Base-by-base conservation (phyloP, 2,329 filamentous ascomycete genomes). In the Fusarium sp. region DNA sequence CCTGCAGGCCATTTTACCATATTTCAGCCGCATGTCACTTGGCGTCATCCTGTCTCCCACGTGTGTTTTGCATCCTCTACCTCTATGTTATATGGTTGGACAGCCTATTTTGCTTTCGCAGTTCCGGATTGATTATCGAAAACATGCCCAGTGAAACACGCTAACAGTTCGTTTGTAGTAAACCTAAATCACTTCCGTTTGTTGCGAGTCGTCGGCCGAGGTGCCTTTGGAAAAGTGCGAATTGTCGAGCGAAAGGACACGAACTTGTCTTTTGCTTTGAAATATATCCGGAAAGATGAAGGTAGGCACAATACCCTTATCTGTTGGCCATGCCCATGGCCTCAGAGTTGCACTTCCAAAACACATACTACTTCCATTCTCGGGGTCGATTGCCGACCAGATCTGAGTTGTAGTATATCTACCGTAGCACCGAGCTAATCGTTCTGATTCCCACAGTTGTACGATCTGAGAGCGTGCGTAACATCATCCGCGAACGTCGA, bases 281-380 rank as follows among this genome's bases (percentile, higher is more conserved):
- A 99, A 81, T 98, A 98, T 80, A 98, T 98, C 70, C 90, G 94
- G 71, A 98, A 97, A 87, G 95, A 98, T 91, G 95, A 98, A 88
- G 92, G 94, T 94, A 76, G 66, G 89, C 52, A 13, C 4, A 26
- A 24, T 24, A n/a, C 50, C 35, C 17, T 33, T 44, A 26, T 37
- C 43, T 47, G 7, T 33, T 43, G 33, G 46, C 54, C 19, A 41
- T 55, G 49, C 39, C 7, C 17, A 13, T 35, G 37, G 15, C 13
- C 22, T 45, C 33, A 22, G 10, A 33, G 22, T 14, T 17, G 26
- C 26, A 14, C 28, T 35, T 50, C 65, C 37, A 54, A 48, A 24
- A 20, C n/a, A 19, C 43, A 46, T 62, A 39, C 46, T 24, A 50
- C 59, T 53, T 22, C 39, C 35, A 41, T 47, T 49, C 26, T 40